These are phyloP conservation scores for Bipolaris zeicola DNA, from an alignment of 2,329 filamentous ascomycete species.

Conservation along the genomic window DNA sequence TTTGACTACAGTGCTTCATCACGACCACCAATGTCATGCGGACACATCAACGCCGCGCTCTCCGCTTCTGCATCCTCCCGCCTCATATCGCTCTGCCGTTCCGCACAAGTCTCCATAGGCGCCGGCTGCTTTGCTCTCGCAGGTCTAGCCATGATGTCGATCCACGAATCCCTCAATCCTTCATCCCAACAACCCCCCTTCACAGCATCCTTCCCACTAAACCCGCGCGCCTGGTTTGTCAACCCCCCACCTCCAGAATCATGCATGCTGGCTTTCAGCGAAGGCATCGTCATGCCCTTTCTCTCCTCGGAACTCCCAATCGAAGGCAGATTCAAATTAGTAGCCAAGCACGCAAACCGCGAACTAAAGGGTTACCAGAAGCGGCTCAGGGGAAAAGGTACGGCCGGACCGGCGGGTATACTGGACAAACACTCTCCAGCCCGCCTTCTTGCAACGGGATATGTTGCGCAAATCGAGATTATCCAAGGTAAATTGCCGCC, in stretches of 20 bases:
- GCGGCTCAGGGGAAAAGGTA: constrained; percentile 31
- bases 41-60: constrained; percentile 40
- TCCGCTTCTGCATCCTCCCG: constrained; percentile 40
- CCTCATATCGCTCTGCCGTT: constrained; percentile 49
- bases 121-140: constrained; percentile 55
- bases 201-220: constrained; percentile 54
- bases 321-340: constrained; percentile 47
- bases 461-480: constrained; percentile 51
- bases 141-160: constrained; percentile 54
- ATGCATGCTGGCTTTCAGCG: constrained; percentile 56
- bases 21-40: constrained; percentile 48
- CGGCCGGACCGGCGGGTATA: constrained; percentile 20
- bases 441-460: constrained; percentile 52
- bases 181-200: constrained; percentile 43
- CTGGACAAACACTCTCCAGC: constrained; percentile 47
- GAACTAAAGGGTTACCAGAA: constrained; percentile 55
- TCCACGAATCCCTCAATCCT: constrained; percentile 45
- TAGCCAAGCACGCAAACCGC: constrained; percentile 50
- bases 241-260: constrained; percentile 48
- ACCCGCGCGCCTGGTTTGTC: constrained; percentile 53
- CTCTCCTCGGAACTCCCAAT: constrained; percentile 45
- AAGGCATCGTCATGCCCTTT: constrained; percentile 54
- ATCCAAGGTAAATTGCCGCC: constrained; percentile 42
- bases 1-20: constrained; percentile 46
- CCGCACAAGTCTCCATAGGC: constrained; percentile 49